Evolutionary conservation across 176 grass and related monocot species (phyloP).

Genomic region (Oryza glumipatula): DNA sequence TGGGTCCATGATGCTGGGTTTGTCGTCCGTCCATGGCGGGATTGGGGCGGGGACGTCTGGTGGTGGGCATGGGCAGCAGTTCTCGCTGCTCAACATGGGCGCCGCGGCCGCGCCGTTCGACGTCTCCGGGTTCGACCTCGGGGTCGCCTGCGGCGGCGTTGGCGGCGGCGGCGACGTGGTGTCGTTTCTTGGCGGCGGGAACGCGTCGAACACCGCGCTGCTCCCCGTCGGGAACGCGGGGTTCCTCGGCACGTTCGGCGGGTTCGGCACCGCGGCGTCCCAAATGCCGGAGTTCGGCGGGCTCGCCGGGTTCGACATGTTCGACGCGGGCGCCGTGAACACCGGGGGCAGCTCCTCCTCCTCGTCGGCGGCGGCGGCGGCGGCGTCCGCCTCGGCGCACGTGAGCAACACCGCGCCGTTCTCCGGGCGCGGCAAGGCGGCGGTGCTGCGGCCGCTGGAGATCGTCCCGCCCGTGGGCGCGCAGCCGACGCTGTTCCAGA

Average conservation of each 20-base stretch:
- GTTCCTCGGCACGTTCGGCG: slow-evolving; percentile 59
- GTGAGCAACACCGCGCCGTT: slow-evolving; percentile 36
- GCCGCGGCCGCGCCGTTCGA: slow-evolving; percentile 52
- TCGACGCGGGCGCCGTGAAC: slow-evolving; percentile 38
- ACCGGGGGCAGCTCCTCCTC: slow-evolving; percentile 23
- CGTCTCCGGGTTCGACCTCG: slow-evolving; percentile 70
- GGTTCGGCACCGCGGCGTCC: slow-evolving; percentile 57
- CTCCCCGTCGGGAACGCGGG: slow-evolving; percentile 37
- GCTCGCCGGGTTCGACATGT: slow-evolving; percentile 60
- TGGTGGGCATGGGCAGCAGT: slow-evolving; percentile 44
- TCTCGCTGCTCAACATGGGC: slow-evolving; percentile 57
- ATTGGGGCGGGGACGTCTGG: slow-evolving; percentile 11
- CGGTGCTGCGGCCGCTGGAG: slow-evolving; percentile 82
- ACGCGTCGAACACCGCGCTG: slow-evolving; percentile 35
- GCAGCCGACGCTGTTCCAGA: slow-evolving; percentile 97
- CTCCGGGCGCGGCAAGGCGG: slow-evolving; percentile 61
- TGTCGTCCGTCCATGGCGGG: background rate
- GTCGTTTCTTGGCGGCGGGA: slow-evolving; percentile 41
- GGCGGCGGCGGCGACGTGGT: slow-evolving; percentile 25
- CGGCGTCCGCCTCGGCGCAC: slow-evolving; percentile 17
- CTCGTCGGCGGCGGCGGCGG: slow-evolving; percentile 23
- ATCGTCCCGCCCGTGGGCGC: slow-evolving; percentile 75
- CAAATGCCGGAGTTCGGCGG: slow-evolving; percentile 51
- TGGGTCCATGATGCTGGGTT: slow-evolving; percentile 39
- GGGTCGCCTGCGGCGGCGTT: slow-evolving; percentile 34